A percentile compares a stretch with the other conserved stretches of the same genome.
These are phyloP conservation scores for Daucus carota DNA, from an alignment of 129 eudicot species.

Conservation along the genomic window DH1_v3.0 NC_030387.2:5081501-5082000, in stretches of 20 bases:
- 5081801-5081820: constrained; percentile 49
- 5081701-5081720: neutral
- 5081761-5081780: neutral
- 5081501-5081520: too few relatives aligned
- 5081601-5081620: too few relatives aligned
- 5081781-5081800: constrained; percentile 56
- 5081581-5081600: neutral
- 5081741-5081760: neutral
- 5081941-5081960: constrained; percentile 12
- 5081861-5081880: constrained; percentile 35
- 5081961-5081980: neutral
- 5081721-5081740: neutral
- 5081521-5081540: too few relatives aligned
- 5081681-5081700: neutral
- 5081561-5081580: neutral
- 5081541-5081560: too few relatives aligned
- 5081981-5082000: constrained; percentile 13
- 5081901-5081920: constrained; percentile 60
- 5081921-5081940: constrained; percentile 25
- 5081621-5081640: neutral
- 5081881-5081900: constrained; percentile 54
- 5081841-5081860: constrained; percentile 44
- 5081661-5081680: neutral
- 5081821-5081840: constrained; percentile 43
- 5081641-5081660: neutral